These are phyloP conservation scores for Daedaleopsis sinensis DNA, from an alignment of 768 basidiomycete species.

Conservation along the genomic window DNA sequence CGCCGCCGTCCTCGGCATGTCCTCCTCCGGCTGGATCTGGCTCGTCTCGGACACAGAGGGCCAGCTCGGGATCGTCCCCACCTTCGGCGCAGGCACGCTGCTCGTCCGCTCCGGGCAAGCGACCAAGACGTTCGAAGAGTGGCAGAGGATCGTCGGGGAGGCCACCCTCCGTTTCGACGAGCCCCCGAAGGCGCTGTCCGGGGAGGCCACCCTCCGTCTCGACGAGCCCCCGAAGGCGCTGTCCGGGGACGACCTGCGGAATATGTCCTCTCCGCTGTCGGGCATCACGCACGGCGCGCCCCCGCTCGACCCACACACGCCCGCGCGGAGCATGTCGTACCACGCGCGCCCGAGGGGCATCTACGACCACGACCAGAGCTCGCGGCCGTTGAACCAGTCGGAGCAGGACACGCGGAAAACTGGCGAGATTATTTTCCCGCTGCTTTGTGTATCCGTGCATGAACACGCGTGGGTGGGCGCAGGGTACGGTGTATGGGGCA, in stretches of 20 bases:
- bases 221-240: constrained; percentile 23
- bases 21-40: constrained; percentile 85
- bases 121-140: constrained; percentile 13
- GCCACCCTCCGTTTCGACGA: constrained; percentile 5
- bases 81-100: constrained; percentile 87
- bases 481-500: constrained; percentile 89
- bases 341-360: constrained; percentile 1
- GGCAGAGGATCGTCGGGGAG: constrained; percentile 14
- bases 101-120: constrained; percentile 49
- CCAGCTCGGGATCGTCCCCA: constrained; percentile 75
- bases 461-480: constrained; percentile 88
- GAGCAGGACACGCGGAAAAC: constrained; percentile 17
- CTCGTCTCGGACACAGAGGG: constrained; percentile 72
- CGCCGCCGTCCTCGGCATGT: constrained; percentile 77
- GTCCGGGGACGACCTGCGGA: neutral
- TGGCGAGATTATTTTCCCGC: constrained; percentile 67
- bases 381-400: neutral
- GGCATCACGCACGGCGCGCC: constrained; percentile 38
- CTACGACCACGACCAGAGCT: neutral
- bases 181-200: constrained; percentile 22
- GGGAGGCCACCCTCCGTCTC: neutral
- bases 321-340: constrained; percentile 35
- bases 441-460: constrained; percentile 79
- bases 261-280: constrained; percentile 45
- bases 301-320: constrained; percentile 34